Conservation (phyloP, 129 eudicot species). For the Glebionis coronaria region DNA sequence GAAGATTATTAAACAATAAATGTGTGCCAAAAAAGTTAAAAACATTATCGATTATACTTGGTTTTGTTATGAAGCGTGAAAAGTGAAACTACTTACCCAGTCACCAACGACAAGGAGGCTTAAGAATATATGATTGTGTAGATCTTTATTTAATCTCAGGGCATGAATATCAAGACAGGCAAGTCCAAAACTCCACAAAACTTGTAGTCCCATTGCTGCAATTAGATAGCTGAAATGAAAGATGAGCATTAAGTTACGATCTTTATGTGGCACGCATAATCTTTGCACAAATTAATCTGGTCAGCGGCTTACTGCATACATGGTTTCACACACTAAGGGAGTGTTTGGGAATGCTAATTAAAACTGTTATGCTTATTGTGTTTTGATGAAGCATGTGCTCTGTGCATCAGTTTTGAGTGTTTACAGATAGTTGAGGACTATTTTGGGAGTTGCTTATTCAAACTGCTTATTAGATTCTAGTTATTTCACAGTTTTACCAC, state of each 20-base stretch:
- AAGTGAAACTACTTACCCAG: constrained; percentile 52
- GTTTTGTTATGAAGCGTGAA: background rate
- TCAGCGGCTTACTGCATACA: too few species aligned
- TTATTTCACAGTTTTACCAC: too few species aligned
- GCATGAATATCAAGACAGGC: constrained; percentile 78
- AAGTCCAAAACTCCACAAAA: constrained; percentile 79
- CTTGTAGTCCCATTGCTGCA: constrained; percentile 82
- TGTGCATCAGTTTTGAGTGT: too few species aligned
- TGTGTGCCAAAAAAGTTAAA: background rate
- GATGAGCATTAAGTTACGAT: constrained; percentile 15
- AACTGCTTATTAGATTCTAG: too few species aligned
- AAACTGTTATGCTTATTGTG: too few species aligned
- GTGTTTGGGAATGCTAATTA: too few species aligned
- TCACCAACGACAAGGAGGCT: constrained; percentile 77
- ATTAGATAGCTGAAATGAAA: constrained; percentile 65
- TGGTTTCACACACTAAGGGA: too few species aligned
- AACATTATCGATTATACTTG: background rate
- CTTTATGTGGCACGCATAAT: background rate
- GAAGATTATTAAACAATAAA: background rate
- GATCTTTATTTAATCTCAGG: constrained; percentile 50
- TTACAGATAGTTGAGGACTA: too few species aligned
- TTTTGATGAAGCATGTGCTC: too few species aligned
- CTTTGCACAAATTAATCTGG: background rate
- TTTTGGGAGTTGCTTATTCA: too few species aligned
- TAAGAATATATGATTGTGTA: constrained; percentile 52